Conservation (phyloP, 1,284 basidiomycete genomes). For the Sanghuangporus sanghuang region DNA sequence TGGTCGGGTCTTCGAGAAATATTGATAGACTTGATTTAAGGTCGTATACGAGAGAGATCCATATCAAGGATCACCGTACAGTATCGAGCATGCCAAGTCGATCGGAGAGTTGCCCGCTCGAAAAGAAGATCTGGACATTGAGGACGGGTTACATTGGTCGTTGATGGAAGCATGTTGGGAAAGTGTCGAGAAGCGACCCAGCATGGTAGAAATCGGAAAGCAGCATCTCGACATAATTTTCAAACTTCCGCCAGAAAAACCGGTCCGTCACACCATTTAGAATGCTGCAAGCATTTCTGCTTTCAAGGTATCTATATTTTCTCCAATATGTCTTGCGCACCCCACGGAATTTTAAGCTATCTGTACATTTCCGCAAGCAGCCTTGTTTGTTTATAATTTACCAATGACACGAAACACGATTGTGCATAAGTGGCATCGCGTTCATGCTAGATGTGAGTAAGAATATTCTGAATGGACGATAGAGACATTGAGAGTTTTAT, state of each 20-base stretch:
- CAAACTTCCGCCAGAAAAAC: too few relatives aligned
- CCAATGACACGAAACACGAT: too few relatives aligned
- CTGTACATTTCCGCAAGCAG: too few relatives aligned
- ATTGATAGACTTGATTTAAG: background rate
- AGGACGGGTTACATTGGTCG: background rate
- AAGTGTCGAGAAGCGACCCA: background rate
- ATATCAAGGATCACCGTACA: background rate
- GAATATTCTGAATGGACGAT: too few relatives aligned
- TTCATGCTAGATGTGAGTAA: too few relatives aligned
- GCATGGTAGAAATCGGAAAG: background rate
- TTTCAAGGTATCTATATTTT: too few relatives aligned
- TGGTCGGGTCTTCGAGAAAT: background rate
- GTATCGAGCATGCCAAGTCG: background rate
- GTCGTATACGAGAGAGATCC: background rate
- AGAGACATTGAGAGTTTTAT: too few relatives aligned
- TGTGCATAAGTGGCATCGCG: too few relatives aligned
- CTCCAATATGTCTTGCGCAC: too few relatives aligned
- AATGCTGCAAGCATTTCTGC: too few relatives aligned
- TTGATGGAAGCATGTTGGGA: background rate
- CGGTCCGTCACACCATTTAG: background rate
- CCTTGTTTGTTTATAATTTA: too few relatives aligned
- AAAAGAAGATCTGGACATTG: background rate
- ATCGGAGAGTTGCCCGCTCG: background rate
- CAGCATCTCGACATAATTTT: background rate
- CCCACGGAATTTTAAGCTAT: too few relatives aligned